phyloP scores from a whole-genome alignment of 2,329 filamentous ascomycete species.

The Pseudodiploospora longispora region DNA sequence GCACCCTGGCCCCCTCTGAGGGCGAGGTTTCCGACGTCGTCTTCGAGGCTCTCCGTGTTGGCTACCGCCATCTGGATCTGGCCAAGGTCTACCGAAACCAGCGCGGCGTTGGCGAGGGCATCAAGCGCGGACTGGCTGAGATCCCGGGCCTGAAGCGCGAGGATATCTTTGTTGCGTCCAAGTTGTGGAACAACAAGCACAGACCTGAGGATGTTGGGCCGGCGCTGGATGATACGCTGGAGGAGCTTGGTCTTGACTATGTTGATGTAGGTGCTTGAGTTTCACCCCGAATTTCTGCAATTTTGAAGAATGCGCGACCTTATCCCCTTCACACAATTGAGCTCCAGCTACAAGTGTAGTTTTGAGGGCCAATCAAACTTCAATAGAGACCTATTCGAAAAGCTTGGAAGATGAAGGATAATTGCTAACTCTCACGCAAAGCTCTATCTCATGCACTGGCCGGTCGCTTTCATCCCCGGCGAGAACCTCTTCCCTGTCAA shows the following conservation, averaged over 20 bases:
- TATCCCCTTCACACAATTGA: too few relatives aligned
- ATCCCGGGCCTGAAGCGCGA: slow-evolving; percentile 42
- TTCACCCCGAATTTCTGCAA: neutral
- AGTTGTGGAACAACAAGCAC: slow-evolving; percentile 53
- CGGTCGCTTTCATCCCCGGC: slow-evolving; percentile 36
- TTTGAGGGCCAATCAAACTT: too few relatives aligned
- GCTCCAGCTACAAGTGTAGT: too few relatives aligned
- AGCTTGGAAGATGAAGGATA: neutral
- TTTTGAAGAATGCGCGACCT: too few relatives aligned
- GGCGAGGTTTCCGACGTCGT: slow-evolving; percentile 57
- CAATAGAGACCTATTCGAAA: too few relatives aligned
- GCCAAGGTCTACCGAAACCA: slow-evolving; percentile 57
- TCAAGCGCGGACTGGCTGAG: slow-evolving; percentile 37
- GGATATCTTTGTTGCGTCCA: slow-evolving; percentile 46
- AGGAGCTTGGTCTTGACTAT: slow-evolving; percentile 48
- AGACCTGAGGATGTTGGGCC: slow-evolving; percentile 49
- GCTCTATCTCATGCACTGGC: slow-evolving; percentile 59
- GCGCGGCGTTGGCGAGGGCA: slow-evolving; percentile 46
- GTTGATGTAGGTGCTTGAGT: slow-evolving; percentile 34
- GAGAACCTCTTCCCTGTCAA: slow-evolving; percentile 37
- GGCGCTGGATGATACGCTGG: slow-evolving; percentile 47
- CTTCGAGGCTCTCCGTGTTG: slow-evolving; percentile 52
- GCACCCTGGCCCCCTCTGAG: slow-evolving; percentile 60
- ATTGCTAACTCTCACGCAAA: slow-evolving; percentile 9
- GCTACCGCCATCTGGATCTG: slow-evolving; percentile 54